Base-by-base conservation (phyloP, 257 asterid genomes). In the Plantago major region DNA sequence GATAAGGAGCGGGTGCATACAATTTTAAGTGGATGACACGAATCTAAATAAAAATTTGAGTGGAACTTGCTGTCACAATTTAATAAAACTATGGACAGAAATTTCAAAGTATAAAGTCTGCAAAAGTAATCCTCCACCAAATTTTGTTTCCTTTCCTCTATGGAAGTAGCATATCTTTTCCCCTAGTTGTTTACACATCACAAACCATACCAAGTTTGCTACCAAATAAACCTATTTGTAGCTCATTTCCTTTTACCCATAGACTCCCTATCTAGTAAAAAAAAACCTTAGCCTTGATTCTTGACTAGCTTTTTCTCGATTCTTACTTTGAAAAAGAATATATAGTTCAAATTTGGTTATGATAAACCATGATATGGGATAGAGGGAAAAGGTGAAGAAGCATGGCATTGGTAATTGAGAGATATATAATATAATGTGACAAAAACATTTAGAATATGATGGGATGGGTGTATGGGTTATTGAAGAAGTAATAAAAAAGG, bases 401-500 rank as follows among this genome's bases (percentile, higher is more conserved):
- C 79, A 70, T 67, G 79, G 30, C 52, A 33, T 55, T 71, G 47
- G 74, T 53, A 57, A 63, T 47, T 44, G 63, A n/a, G n/a, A 73
- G 61, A 58, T 45, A 64, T 66, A 26, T 22, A 12, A 22, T 42
- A 15, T 30, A 33, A 33, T 47, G 33, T 58, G 63, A 53, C 11
- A 64, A 55, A 18, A 54, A 69, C 7, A 47, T 33, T 3, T 16
- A 30, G 47, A 63, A 67, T 49, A 56, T 8, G 53, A 57, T 49
- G 53, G 52, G n/a, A 67, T 22, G 45, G 47, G 40, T 64, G 63
- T 68, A 67, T 70, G 71, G 76, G 74, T 62, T 38, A 52, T 66
- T 61, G 70, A 12, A 46, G 58, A 11, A 18, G 43, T 26, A 33
- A 47, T 48, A 49, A 64, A 55, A 66, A 68, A 63, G 59, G 44